Conservation (phyloP, 352 stramenopile species). For the Albugo candida region DNA sequence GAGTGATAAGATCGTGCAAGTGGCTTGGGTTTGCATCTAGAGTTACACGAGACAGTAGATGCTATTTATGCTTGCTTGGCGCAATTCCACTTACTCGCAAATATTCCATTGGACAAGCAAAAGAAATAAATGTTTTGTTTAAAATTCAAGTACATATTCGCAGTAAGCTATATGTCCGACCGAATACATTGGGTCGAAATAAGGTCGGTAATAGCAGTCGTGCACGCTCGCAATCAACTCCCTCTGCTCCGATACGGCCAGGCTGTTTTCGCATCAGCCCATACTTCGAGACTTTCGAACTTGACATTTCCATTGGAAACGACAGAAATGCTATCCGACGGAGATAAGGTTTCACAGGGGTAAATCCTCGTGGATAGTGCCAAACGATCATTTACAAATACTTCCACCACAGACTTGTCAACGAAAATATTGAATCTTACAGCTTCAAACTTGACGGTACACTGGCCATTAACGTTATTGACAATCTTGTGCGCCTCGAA, state of each 20-base stretch:
- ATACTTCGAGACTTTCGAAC: slow-evolving; percentile 42
- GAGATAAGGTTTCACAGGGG: slow-evolving; percentile 23
- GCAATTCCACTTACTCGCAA: too few relatives aligned
- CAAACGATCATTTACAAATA: slow-evolving; percentile 57
- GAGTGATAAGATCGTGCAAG: too few relatives aligned
- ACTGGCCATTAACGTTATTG: slow-evolving; percentile 12
- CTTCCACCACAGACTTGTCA: slow-evolving; percentile 43
- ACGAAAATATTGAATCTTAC: slow-evolving; percentile 41
- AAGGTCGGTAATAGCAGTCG: too few relatives aligned
- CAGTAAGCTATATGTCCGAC: too few relatives aligned
- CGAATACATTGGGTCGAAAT: too few relatives aligned
- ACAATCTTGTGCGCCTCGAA: slow-evolving; percentile 41
- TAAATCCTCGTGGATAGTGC: slow-evolving; percentile 41
- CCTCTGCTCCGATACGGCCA: slow-evolving; percentile 8
- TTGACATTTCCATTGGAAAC: slow-evolving; percentile 18
- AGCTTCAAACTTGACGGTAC: slow-evolving; percentile 19
- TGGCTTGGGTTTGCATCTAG: too few relatives aligned
- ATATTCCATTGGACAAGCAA: too few relatives aligned
- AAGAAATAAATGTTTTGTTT: too few relatives aligned
- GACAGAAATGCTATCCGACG: slow-evolving; percentile 35
- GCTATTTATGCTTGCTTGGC: too few relatives aligned
- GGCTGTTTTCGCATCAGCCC: slow-evolving; percentile 37
- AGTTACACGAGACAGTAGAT: too few relatives aligned
- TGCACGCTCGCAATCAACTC: too few relatives aligned
- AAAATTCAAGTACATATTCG: too few relatives aligned